A percentile compares a stretch with the other conserved stretches of the same genome.
These are phyloP conservation scores for Seiridium unicorne DNA, from an alignment of 2,329 filamentous ascomycete species.

Conservation along the genomic window DNA sequence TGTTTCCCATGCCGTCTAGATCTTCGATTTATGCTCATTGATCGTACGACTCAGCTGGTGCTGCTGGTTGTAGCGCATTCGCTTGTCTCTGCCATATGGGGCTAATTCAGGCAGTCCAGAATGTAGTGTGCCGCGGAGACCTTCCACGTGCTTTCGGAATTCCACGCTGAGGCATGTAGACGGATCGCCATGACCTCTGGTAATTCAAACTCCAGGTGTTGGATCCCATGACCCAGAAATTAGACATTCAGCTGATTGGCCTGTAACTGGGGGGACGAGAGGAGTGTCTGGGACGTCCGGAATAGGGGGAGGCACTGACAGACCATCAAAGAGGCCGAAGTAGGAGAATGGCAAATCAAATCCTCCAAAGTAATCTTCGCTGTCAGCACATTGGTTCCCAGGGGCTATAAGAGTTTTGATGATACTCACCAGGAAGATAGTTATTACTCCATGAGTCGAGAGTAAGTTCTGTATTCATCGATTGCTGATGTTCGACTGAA, in stretches of 20 bases:
- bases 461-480: not conserved
- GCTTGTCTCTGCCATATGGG: too few species aligned
- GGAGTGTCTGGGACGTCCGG: not conserved
- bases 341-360: conserved; percentile 3
- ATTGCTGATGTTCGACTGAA: not conserved
- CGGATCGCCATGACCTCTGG: too few species aligned
- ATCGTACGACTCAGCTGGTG: too few species aligned
- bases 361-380: not conserved
- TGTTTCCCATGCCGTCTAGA: too few species aligned
- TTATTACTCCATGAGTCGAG: not conserved
- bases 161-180: too few species aligned
- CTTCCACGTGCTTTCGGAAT: too few species aligned
- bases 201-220: not conserved
- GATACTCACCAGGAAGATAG: not conserved
- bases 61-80: too few species aligned
- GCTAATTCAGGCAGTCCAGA: too few species aligned
- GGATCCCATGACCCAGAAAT: not conserved
- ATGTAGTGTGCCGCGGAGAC: too few species aligned
- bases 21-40: too few species aligned
- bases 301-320: not conserved
- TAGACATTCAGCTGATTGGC: not conserved
- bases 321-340: not conserved
- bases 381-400: not conserved
- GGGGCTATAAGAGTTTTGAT: too few species aligned
- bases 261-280: not conserved